These are phyloP conservation scores for Micractinium conductrix DNA, from an alignment of 139 green algal species.

Conservation along the genomic window DNA sequence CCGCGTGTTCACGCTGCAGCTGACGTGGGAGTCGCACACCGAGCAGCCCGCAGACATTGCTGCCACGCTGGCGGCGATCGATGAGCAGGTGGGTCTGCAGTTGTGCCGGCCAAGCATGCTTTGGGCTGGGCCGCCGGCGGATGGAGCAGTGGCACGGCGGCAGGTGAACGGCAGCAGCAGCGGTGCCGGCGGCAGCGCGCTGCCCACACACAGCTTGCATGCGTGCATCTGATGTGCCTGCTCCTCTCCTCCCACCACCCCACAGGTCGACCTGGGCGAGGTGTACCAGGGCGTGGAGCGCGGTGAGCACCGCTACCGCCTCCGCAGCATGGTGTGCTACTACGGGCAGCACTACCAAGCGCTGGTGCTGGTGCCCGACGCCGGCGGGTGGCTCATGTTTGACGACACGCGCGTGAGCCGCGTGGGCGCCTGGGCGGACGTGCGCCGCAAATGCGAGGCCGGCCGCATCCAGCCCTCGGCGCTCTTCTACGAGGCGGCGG, in stretches of 20 bases:
- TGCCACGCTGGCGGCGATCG: constrained; percentile 38
- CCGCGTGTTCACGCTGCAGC: constrained; percentile 68
- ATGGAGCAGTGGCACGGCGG: not conserved
- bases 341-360: constrained; percentile 90
- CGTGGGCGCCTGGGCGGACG: constrained; percentile 66
- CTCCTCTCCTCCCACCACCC: not conserved
- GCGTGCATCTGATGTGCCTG: too few relatives aligned
- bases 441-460: constrained; percentile 65
- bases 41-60: constrained; percentile 54
- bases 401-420: constrained; percentile 45
- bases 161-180: not conserved
- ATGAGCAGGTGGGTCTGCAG: constrained; percentile 14
- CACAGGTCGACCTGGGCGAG: not conserved
- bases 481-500: constrained; percentile 31
- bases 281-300: not conserved
- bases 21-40: constrained; percentile 66
- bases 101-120: too few relatives aligned
- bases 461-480: constrained; percentile 73
- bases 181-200: too few relatives aligned
- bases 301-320: constrained; percentile 53
- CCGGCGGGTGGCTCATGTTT: constrained; percentile 74
- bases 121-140: too few relatives aligned
- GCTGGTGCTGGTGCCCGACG: constrained; percentile 65
- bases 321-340: constrained; percentile 87
- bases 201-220: not conserved